Percentiles rank a stretch among this genome's conserved stretches.
phyloP scores from a whole-genome alignment of 2,329 filamentous ascomycete species.

The Ophiosphaerella korrae region DNA sequence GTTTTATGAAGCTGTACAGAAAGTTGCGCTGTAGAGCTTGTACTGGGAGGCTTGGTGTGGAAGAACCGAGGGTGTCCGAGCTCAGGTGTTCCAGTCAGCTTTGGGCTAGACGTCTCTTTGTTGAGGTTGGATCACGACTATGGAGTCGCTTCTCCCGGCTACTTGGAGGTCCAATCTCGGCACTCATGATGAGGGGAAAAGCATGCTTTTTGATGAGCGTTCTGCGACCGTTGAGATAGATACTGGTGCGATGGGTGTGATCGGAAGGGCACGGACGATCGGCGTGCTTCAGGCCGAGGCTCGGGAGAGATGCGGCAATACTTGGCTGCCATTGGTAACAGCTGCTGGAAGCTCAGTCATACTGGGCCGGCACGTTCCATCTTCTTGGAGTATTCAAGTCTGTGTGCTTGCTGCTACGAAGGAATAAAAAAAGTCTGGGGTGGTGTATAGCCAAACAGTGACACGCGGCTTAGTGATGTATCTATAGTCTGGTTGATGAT shows the following conservation, averaged over 20 bases:
- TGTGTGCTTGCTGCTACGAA: no score
- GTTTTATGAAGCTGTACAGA: constrained; percentile 20
- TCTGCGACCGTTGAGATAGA: background rate
- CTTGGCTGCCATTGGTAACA: constrained; percentile 26
- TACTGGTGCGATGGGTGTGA: background rate
- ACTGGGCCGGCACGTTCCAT: background rate
- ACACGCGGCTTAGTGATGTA: background rate
- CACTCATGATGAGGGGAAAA: no score
- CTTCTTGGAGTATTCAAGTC: background rate
- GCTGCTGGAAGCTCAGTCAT: background rate
- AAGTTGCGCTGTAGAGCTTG: constrained; percentile 22
- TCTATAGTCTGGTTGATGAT: constrained; percentile 7
- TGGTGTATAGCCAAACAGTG: background rate
- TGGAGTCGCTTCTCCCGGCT: background rate
- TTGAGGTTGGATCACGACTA: background rate
- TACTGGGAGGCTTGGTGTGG: constrained; percentile 11
- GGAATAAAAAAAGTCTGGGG: no score
- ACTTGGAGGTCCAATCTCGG: background rate
- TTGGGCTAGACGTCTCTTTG: background rate
- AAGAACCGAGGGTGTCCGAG: constrained; percentile 17
- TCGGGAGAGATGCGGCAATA: constrained; percentile 35
- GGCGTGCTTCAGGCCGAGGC: constrained; percentile 2
- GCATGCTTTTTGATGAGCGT: no score
- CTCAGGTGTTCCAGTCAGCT: background rate
- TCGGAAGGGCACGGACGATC: background rate